phyloP scores from a whole-genome alignment of 2,329 filamentous ascomycete genomes.

The Diplodia intermedia region DNA sequence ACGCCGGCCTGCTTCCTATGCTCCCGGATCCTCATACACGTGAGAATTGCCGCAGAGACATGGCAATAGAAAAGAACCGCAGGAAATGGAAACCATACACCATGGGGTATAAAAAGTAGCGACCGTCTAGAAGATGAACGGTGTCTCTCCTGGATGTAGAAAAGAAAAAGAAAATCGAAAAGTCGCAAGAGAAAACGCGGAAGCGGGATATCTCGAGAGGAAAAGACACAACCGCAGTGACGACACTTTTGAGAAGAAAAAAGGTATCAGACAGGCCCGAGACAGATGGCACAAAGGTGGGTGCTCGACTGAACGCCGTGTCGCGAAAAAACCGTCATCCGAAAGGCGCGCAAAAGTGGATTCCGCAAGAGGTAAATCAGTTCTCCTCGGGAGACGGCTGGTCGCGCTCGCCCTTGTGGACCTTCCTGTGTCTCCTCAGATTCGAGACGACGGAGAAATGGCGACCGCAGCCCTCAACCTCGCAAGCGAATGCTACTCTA shows the following conservation, averaged over 20 bases:
- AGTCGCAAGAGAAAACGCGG: conserved; percentile 24
- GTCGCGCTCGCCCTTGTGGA: conserved; percentile 78
- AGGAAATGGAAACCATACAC: conserved; percentile 28
- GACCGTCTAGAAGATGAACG: conserved; percentile 35
- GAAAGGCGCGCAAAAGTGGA: conserved; percentile 7
- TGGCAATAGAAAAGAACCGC: conserved; percentile 10
- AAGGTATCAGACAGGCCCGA: background rate
- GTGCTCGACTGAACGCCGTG: conserved; percentile 19
- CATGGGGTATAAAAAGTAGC: conserved; percentile 36
- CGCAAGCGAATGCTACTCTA: conserved; percentile 81
- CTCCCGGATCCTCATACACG: conserved; percentile 20
- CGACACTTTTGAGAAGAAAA: conserved; percentile 28
- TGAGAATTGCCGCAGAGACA: conserved; percentile 20
- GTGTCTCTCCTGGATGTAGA: conserved; percentile 28
- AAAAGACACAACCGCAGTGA: conserved; percentile 30
- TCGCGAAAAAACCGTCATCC: conserved; percentile 15
- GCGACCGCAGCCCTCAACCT: conserved; percentile 91
- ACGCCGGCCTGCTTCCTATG: conserved; percentile 26
- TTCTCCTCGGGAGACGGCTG: conserved; percentile 57
- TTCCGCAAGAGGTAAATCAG: conserved; percentile 10
- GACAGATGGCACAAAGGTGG: conserved; percentile 16
- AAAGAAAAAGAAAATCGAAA: conserved; percentile 8
- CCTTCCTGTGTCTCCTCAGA: conserved; percentile 90
- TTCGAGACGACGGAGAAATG: conserved; percentile 99
- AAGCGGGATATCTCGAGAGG: conserved; percentile 33